Percentiles rank a stretch among this genome's conserved stretches.
Evolutionary conservation across 1,284 basidiomycete species (phyloP).

Genomic region (Sporisorium graminicola): DNA sequence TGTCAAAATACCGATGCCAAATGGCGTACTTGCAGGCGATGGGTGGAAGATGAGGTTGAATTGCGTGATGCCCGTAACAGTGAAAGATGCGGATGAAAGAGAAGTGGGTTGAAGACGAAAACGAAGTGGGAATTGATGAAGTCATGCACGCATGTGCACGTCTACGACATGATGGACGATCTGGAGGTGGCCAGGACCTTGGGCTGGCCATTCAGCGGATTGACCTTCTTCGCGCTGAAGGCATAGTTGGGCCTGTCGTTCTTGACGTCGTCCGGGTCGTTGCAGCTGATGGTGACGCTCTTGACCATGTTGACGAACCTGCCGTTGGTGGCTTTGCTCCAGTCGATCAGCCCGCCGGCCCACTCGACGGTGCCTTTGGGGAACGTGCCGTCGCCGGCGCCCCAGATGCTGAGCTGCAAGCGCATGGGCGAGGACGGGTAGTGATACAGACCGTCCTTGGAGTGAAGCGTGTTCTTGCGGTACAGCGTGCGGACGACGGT

Average conservation of each 20-base stretch:
- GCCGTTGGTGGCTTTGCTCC: constrained; percentile 35
- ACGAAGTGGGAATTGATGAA: constrained; percentile 10
- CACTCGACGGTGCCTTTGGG: constrained; percentile 46
- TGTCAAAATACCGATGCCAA: not conserved
- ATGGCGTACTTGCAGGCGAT: not conserved
- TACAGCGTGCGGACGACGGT: constrained; percentile 45
- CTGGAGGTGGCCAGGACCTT: constrained; percentile 23
- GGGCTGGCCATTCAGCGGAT: constrained; percentile 36
- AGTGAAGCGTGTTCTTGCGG: constrained; percentile 34
- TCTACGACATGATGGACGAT: constrained; percentile 28
- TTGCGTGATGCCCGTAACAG: constrained; percentile 2
- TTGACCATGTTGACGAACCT: constrained; percentile 47
- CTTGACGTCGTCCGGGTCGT: constrained; percentile 37
- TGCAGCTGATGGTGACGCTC: constrained; percentile 33
- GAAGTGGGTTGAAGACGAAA: constrained; percentile 9
- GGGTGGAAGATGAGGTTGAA: not conserved
- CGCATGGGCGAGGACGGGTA: constrained; percentile 54
- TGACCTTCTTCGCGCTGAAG: constrained; percentile 28
- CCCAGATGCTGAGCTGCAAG: constrained; percentile 56
- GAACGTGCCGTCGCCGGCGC: constrained; percentile 47
- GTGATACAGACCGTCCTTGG: constrained; percentile 37
- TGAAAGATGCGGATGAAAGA: not conserved
- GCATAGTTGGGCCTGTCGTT: constrained; percentile 30
- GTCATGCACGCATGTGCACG: not conserved
- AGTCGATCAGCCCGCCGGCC: constrained; percentile 58